Evolutionary conservation across 2,329 filamentous ascomycete species (phyloP).

Genomic region (Stagonosporopsis rhizophila): DNA sequence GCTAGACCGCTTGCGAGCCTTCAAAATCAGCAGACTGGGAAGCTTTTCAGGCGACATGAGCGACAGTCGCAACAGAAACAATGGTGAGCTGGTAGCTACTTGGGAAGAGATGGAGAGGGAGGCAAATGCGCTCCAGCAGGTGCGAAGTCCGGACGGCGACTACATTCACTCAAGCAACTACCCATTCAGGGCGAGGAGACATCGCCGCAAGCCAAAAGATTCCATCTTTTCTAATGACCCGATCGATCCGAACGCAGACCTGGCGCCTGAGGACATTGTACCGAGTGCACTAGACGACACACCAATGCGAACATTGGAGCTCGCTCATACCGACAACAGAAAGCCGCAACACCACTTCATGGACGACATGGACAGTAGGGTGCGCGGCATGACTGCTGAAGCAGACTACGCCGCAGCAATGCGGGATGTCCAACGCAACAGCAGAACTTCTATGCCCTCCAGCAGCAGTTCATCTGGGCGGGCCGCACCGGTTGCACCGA

Average conservation of each 20-base stretch:
- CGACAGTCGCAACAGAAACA: slow-evolving; percentile 42
- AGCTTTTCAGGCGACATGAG: slow-evolving; percentile 47
- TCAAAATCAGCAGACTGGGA: slow-evolving; percentile 52
- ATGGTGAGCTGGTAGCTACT: slow-evolving; percentile 39
- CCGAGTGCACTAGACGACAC: slow-evolving; percentile 36
- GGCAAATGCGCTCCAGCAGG: slow-evolving; percentile 32
- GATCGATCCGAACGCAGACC: slow-evolving; percentile 18
- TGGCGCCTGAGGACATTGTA: slow-evolving; percentile 41
- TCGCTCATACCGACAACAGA: slow-evolving; percentile 23
- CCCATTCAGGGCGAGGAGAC: slow-evolving; percentile 31
- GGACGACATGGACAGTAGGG: slow-evolving; percentile 24
- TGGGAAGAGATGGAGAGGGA: slow-evolving; percentile 47
- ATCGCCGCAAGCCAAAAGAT: slow-evolving; percentile 33
- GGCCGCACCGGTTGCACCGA: slow-evolving; percentile 2
- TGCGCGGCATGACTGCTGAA: slow-evolving; percentile 28
- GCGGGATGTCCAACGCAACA: slow-evolving; percentile 31
- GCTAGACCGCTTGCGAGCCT: slow-evolving; percentile 55
- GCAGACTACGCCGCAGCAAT: slow-evolving; percentile 40
- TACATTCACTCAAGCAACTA: slow-evolving; percentile 41
- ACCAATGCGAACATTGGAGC: slow-evolving; percentile 24
- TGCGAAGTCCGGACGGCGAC: slow-evolving; percentile 42
- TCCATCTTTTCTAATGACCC: slow-evolving; percentile 34
- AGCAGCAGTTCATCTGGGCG: slow-evolving; percentile 17
- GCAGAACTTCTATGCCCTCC: slow-evolving; percentile 11
- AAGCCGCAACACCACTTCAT: slow-evolving; percentile 30